Conservation (phyloP, 202 grass and related monocot species). For the Schoenoplectus tabernaemontani region DNA sequence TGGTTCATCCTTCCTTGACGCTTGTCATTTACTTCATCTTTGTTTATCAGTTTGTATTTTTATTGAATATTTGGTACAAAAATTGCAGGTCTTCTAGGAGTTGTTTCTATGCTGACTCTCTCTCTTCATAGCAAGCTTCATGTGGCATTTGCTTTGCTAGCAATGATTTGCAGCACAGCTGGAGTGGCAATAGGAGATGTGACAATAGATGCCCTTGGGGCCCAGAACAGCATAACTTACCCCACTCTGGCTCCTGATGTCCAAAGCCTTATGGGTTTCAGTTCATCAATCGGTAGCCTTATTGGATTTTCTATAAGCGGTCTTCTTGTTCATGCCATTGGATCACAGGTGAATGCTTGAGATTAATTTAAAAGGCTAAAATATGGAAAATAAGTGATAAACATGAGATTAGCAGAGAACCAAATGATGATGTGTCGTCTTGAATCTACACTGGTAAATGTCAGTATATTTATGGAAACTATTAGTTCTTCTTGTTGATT, state of each 20-base stretch:
- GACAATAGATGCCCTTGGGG: slow-evolving; percentile 77
- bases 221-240: slow-evolving; percentile 57
- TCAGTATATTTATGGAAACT: not conserved
- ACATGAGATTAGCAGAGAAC: not conserved
- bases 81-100: slow-evolving; percentile 58
- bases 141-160: slow-evolving; percentile 52
- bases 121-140: slow-evolving; percentile 75
- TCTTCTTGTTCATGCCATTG: slow-evolving; percentile 75
- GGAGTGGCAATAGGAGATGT: slow-evolving; percentile 80
- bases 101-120: slow-evolving; percentile 61
- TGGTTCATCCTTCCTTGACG: not conserved
- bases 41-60: not conserved
- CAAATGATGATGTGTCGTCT: not conserved
- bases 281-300: slow-evolving; percentile 73
- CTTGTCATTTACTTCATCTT: slow-evolving; percentile 7
- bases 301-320: slow-evolving; percentile 88
- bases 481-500: not conserved
- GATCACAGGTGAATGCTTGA: slow-evolving; percentile 53
- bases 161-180: slow-evolving; percentile 52
- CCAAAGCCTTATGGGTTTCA: slow-evolving; percentile 74
- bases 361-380: not conserved
- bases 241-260: slow-evolving; percentile 71
- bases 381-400: not conserved
- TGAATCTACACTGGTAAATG: not conserved
- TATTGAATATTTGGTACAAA: slow-evolving; percentile 22